These are phyloP conservation scores for Torrubiella hemipterigena DNA, from an alignment of 2,329 filamentous ascomycete species.

Conservation along the genomic window DNA sequence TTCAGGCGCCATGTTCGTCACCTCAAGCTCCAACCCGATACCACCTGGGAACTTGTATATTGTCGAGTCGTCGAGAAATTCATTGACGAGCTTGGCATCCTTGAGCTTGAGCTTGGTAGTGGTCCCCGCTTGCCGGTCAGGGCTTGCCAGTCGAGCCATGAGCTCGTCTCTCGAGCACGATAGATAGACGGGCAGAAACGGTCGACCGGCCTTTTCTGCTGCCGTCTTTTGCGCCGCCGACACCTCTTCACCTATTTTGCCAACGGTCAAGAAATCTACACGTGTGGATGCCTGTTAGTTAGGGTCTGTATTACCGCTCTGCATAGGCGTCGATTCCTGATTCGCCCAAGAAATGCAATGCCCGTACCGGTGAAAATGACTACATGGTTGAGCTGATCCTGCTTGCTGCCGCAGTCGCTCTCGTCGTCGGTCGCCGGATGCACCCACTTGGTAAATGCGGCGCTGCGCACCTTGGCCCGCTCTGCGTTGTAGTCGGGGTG, in stretches of 20 bases:
- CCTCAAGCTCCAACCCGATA: constrained; percentile 11
- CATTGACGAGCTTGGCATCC: constrained; percentile 10
- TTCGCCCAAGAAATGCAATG: constrained; percentile 5
- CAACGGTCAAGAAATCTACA: constrained; percentile 6
- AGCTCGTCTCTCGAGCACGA: constrained; percentile 15
- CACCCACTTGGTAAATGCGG: constrained; percentile 4
- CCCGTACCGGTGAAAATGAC: constrained; percentile 15
- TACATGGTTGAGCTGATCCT: constrained; percentile 7
- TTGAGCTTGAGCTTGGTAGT: constrained; percentile 12
- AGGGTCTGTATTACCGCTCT: neutral
- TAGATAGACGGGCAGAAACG: constrained; percentile 16
- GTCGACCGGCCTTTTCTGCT: constrained; percentile 9
- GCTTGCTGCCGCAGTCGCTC: constrained; percentile 1
- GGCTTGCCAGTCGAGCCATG: constrained; percentile 8
- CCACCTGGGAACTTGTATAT: constrained; percentile 13
- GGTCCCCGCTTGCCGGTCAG: constrained; percentile 4
- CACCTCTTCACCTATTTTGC: constrained; percentile 2
- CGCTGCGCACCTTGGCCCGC: constrained; percentile 5
- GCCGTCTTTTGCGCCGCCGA: constrained; percentile 12
- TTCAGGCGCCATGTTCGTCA: constrained; percentile 12
- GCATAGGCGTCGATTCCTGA: no score
- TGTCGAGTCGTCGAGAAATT: constrained; percentile 10
- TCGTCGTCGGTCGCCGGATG: constrained; percentile 6
- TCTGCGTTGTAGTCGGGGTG: constrained; percentile 13
- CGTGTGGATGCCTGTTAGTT: neutral